Base-by-base conservation (phyloP, 345 rosid genomes). In the Chamaenerion angustifolium region DNA sequence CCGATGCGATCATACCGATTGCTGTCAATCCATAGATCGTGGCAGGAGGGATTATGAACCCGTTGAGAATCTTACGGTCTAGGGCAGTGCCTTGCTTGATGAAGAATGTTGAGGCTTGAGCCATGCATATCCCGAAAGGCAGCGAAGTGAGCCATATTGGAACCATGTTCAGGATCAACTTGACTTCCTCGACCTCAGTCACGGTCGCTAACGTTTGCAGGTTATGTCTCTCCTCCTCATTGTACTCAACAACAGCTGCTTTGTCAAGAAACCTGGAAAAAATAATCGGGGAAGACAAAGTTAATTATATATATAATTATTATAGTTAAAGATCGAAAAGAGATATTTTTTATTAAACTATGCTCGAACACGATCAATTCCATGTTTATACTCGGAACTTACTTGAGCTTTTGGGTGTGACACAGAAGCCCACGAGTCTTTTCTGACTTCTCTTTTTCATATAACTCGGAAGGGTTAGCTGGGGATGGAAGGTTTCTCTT, bases 71-170 rank as follows among this genome's bases (percentile, higher is more conserved):
- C 17, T 59, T 64, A 42, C 93, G 59, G 76, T 78, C 40, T 46
- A 80, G 17, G 14, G 57, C 63, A 0, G 72, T 65, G 54, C 79
- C 71, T 69, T 92, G 98, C 69, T 92, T 92, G 82, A 92, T 76
- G 72, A 92, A 92, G 70, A 92, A 88, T 46, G 96, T 92, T 17
- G 90, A 16, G 46, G 79, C 47, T 64, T 87, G 98, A 16, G 95
- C 77, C 8, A 80, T 76, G 44, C 87, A 67, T 8, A 87, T 48
- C 9, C 96, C 98, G 43, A 92, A 92, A 3, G 93, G 87, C 50
- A 92, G 61, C 4, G 78, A 64, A 5, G 79, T 67, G 35, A 92
- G 44, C 98, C 98, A 92, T 35, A 92, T 80, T 37, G 98, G 98
- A 45, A 82, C 67, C 76, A 92, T 74, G 76, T 87, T 92, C 46